These are phyloP conservation scores for Licmophora abbreviata DNA, from an alignment of 108 stramenopile genomes.

Conservation along the genomic window DNA sequence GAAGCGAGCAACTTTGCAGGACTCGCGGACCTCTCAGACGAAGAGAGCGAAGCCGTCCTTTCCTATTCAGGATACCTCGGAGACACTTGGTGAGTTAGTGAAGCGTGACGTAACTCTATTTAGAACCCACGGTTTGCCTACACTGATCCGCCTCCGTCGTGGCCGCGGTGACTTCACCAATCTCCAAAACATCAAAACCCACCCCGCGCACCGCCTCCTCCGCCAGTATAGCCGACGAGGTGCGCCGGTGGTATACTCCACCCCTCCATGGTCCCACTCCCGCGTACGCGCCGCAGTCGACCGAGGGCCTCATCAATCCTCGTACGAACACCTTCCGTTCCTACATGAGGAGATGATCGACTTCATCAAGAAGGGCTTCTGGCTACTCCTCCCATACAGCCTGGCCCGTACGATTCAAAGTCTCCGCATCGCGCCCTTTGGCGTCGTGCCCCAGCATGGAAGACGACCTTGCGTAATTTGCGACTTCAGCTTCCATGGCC, in stretches of 20 bases:
- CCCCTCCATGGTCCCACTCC: neutral
- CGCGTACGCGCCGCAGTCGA: neutral
- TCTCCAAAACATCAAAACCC: too few species aligned
- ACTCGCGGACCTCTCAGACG: too few species aligned
- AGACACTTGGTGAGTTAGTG: too few species aligned
- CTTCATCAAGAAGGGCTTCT: slow-evolving; percentile 1
- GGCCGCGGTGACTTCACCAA: too few species aligned
- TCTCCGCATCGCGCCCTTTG: slow-evolving; percentile 8
- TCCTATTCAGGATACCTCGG: too few species aligned
- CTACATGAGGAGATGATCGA: neutral
- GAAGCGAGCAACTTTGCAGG: too few species aligned
- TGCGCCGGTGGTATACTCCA: neutral
- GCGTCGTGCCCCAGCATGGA: slow-evolving; percentile 9
- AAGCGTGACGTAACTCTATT: too few species aligned
- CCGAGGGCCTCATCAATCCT: neutral
- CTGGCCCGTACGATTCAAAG: neutral
- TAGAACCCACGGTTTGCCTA: too few species aligned
- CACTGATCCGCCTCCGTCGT: too few species aligned
- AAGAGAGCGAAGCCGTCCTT: too few species aligned
- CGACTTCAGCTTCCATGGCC: slow-evolving; percentile 15
- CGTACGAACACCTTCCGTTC: neutral
- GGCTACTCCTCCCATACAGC: slow-evolving; percentile 3
- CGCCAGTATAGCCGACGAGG: neutral
- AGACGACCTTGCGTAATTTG: slow-evolving; percentile 10
- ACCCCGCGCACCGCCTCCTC: neutral